phyloP scores from a whole-genome alignment of 1,284 basidiomycete genomes.

The Ceratobasidium sp. region DNA sequence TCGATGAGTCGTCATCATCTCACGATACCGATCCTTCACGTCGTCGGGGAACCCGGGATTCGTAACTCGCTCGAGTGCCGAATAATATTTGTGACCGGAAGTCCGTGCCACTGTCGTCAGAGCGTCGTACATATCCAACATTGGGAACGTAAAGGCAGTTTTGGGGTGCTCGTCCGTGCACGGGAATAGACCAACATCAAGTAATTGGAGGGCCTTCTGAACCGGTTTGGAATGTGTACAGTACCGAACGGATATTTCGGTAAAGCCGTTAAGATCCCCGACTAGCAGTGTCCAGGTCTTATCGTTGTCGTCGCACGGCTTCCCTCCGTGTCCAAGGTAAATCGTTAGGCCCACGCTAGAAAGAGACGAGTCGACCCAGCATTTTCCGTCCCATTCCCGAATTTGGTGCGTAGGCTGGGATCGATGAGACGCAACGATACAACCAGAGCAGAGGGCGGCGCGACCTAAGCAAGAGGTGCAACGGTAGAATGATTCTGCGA shows the following conservation, averaged over 20 bases:
- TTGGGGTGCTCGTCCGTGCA: slow-evolving; percentile 1
- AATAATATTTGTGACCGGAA: slow-evolving; percentile 9
- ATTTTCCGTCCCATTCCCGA: neutral
- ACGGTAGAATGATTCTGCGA: neutral
- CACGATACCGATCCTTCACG: slow-evolving; percentile 15
- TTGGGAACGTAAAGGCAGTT: slow-evolving; percentile 1
- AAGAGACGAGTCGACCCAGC: neutral
- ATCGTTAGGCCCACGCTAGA: neutral
- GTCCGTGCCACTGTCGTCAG: neutral
- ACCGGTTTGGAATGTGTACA: neutral
- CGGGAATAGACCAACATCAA: neutral
- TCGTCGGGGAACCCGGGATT: slow-evolving; percentile 13
- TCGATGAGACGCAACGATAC: neutral
- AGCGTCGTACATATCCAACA: slow-evolving; percentile 10
- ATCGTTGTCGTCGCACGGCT: slow-evolving; percentile 4
- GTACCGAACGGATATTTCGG: neutral
- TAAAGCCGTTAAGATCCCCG: slow-evolving; percentile 3
- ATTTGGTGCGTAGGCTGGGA: slow-evolving; percentile 2
- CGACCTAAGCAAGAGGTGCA: neutral
- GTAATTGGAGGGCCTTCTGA: neutral
- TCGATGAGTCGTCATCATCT: neutral
- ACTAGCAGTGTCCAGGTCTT: neutral
- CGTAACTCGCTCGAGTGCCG: neutral
- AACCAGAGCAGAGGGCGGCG: neutral
- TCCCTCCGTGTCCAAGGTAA: slow-evolving; percentile 22